Evolutionary conservation across 2,329 filamentous ascomycete genomes (phyloP), one percentile per base, ranked within the genome.

Genomic region (Stachybotrys echinatus): DNA sequence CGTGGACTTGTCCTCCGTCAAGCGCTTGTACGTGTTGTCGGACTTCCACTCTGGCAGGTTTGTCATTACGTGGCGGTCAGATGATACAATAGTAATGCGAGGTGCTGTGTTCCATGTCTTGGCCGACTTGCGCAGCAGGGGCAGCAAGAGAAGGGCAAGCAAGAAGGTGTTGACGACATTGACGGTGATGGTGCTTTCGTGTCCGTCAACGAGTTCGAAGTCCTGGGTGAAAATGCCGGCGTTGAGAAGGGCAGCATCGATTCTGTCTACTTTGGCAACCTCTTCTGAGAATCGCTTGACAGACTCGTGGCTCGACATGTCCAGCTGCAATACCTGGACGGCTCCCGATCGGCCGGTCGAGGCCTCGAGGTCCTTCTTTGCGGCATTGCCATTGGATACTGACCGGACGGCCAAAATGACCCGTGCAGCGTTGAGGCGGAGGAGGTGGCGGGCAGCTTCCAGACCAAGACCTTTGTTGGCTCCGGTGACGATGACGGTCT

Each of bases 291-390:
- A 77, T 44, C 21, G 57, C 48, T 55, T 58, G 43, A 67, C 55
- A 23, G 56, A 61, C 5, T 55, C 67, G 59, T 69, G 74, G 5
- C 60, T 67, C 10, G 48, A 43, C 50, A 76, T 66, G 53, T 77
- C 72, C 10, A 76, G 55, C 7, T 63, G 34, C 71, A 71, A 77
- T n/a, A 75, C 71, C 23, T 73, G 66, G 23, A 74, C 58, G 5
- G 59, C 55, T 4, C 53, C 54, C 6, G 51, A 45, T 12, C 52
- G 49, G 5, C 46, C 34, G 0, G 59, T 68, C 3, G 55, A 52
- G 6, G 57, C 55, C 34, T 67, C 61, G 39, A 71, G 68, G 20
- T 65, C 58, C 3, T 48, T 50, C 49, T 65, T 62, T 27, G 75
- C 74, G 1, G 57, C 65, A 27, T 72, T 59, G 45, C 68, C 74